These are phyloP conservation scores for Boletus tomentosulus DNA, from an alignment of 768 basidiomycete genomes.

Conservation along the genomic window DNA sequence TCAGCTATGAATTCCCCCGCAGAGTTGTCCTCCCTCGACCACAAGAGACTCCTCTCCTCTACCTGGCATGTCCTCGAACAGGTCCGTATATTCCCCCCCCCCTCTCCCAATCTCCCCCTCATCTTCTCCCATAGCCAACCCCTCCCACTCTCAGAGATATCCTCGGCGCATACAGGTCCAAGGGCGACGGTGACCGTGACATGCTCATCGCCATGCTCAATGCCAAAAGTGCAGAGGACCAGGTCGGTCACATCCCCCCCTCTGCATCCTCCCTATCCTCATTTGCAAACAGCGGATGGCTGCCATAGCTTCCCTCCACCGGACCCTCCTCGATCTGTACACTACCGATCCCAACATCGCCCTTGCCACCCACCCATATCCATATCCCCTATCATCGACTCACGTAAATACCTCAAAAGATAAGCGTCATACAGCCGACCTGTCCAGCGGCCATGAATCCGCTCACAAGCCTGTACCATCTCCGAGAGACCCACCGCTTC, in stretches of 20 bases:
- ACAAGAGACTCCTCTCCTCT: constrained; percentile 37
- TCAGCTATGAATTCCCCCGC: constrained; percentile 26
- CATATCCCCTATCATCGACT: constrained; percentile 39
- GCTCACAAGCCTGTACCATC: constrained; percentile 6
- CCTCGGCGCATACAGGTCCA: constrained; percentile 75
- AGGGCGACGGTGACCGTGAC: constrained; percentile 89
- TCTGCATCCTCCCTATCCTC: constrained; percentile 2
- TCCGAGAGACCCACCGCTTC: constrained; percentile 29
- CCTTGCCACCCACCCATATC: constrained; percentile 17
- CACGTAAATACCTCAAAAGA: constrained; percentile 23
- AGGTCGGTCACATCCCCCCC: constrained; percentile 46
- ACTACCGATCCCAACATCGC: constrained; percentile 29
- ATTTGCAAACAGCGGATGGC: constrained; percentile 55
- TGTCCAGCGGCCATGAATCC: constrained; percentile 15
- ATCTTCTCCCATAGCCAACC: constrained; percentile 45
- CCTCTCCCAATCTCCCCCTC: not conserved
- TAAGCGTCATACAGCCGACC: constrained; percentile 14
- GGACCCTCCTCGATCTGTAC: constrained; percentile 63
- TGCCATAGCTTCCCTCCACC: constrained; percentile 64
- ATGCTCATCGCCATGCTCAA: constrained; percentile 88
- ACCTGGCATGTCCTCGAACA: constrained; percentile 46
- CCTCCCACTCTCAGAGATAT: constrained; percentile 85
- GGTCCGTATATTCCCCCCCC: constrained; percentile 24
- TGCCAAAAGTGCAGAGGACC: constrained; percentile 90
- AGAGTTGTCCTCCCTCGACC: constrained; percentile 19